Evolutionary conservation across 2,329 filamentous ascomycete species (phyloP).

Genomic region (Onygenales sp.): DNA sequence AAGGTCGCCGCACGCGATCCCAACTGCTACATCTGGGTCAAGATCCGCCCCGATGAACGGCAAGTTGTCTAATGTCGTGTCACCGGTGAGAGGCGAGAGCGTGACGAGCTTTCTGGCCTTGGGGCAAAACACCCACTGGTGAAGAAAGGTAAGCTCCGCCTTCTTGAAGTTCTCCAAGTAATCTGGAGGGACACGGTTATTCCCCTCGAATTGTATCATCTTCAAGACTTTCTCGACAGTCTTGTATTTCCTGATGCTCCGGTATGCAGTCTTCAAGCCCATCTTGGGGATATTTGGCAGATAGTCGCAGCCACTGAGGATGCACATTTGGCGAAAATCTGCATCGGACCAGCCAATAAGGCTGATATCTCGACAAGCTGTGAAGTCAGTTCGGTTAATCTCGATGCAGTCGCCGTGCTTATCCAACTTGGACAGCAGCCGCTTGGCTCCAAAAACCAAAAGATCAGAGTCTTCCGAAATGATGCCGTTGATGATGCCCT

Average conservation of each 20-base stretch:
- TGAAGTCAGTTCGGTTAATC: constrained; percentile 81
- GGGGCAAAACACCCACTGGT: constrained; percentile 92
- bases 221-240: constrained; percentile 72
- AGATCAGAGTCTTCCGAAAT: constrained; percentile 95
- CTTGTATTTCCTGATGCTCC: constrained; percentile 82
- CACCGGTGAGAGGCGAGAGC: constrained; percentile 57
- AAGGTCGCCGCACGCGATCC: constrained; percentile 70
- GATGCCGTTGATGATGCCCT: constrained; percentile 76
- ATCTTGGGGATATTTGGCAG: constrained; percentile 75
- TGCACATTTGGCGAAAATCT: constrained; percentile 92
- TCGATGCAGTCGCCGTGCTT: constrained; percentile 89
- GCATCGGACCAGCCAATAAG: constrained; percentile 84
- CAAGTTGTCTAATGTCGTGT: constrained; percentile 59
- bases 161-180: constrained; percentile 75
- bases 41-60: constrained; percentile 72
- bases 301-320: constrained; percentile 94
- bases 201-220: constrained; percentile 81
- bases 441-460: constrained; percentile 85
- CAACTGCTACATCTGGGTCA: constrained; percentile 57
- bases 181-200: constrained; percentile 66
- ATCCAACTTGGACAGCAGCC: constrained; percentile 85
- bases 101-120: constrained; percentile 60
- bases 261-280: constrained; percentile 87
- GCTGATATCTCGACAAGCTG: constrained; percentile 76
- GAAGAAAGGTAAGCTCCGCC: constrained; percentile 84